phyloP scores from a whole-genome alignment of 352 stramenopile genomes.

The Phytophthora aleatoria region DNA sequence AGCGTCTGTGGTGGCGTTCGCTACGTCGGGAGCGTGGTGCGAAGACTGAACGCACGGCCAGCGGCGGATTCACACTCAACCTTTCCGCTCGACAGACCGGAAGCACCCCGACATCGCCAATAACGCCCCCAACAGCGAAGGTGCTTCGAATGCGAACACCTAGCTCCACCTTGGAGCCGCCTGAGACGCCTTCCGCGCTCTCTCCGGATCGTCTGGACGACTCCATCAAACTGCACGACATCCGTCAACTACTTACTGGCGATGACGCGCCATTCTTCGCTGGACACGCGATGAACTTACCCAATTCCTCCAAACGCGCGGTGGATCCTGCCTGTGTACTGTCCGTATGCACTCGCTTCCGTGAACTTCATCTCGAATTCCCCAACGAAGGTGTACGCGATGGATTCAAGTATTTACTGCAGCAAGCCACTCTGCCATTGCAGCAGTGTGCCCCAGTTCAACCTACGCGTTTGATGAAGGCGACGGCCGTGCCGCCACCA shows the following conservation, averaged over 20 bases:
- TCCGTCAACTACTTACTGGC: constrained; percentile 49
- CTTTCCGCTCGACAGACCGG: constrained; percentile 39
- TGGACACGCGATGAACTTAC: constrained; percentile 45
- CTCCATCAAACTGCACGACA: constrained; percentile 64
- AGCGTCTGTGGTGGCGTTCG: constrained; percentile 75
- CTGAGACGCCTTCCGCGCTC: constrained; percentile 13
- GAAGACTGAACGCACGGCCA: constrained; percentile 69
- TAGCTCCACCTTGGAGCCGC: constrained; percentile 17
- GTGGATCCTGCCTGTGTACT: constrained; percentile 62
- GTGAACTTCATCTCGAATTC: constrained; percentile 77
- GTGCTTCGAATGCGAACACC: constrained; percentile 18
- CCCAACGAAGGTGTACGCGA: constrained; percentile 65
- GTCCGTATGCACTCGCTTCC: constrained; percentile 64
- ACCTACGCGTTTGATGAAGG: constrained; percentile 22
- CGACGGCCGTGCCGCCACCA: constrained; percentile 18
- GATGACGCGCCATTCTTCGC: constrained; percentile 63
- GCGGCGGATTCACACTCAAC: constrained; percentile 63
- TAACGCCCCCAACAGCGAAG: constrained; percentile 22
- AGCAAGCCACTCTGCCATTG: constrained; percentile 67
- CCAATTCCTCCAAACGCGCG: constrained; percentile 53
- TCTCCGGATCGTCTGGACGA: constrained; percentile 51
- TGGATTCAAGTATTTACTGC: constrained; percentile 69
- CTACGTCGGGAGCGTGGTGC: constrained; percentile 59
- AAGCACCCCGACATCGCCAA: constrained; percentile 42
- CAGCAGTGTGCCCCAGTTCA: constrained; percentile 21